phyloP scores from a whole-genome alignment of 805 yeast species.

The Sugiyamaella americana region DNA sequence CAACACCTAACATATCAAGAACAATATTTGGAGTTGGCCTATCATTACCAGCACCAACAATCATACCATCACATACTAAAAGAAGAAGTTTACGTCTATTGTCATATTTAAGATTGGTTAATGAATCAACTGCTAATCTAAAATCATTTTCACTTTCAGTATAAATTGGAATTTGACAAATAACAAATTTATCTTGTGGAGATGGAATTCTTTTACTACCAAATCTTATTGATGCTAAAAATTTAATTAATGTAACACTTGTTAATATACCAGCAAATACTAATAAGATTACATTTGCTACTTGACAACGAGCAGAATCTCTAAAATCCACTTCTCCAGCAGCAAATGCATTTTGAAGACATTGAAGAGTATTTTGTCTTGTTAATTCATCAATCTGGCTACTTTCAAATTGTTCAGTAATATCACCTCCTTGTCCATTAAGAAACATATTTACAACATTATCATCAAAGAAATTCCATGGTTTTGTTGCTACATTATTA shows the following conservation, averaged over 20 bases:
- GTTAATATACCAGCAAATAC: slow-evolving; percentile 35
- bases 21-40: slow-evolving; percentile 50
- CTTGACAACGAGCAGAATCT: slow-evolving; percentile 35
- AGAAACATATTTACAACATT: slow-evolving; percentile 29
- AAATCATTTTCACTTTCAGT: slow-evolving; percentile 53
- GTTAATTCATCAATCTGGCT: slow-evolving; percentile 24
- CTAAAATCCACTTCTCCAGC: slow-evolving; percentile 36
- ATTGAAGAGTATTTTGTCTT: slow-evolving; percentile 27
- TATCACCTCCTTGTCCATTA: slow-evolving; percentile 33
- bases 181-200: slow-evolving; percentile 36
- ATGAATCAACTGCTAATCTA: slow-evolving; percentile 51
- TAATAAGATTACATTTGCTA: slow-evolving; percentile 35
- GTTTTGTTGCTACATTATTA: slow-evolving; percentile 20
- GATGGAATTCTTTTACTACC: slow-evolving; percentile 34
- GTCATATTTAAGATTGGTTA: slow-evolving; percentile 50
- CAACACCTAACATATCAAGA: slow-evolving; percentile 41
- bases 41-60: slow-evolving; percentile 56
- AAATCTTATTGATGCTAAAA: slow-evolving; percentile 35
- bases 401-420: slow-evolving; percentile 28
- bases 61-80: slow-evolving; percentile 55
- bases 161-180: slow-evolving; percentile 42
- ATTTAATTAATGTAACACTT: slow-evolving; percentile 35
- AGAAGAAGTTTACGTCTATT: slow-evolving; percentile 50
- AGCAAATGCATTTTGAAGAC: slow-evolving; percentile 33
- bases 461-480: slow-evolving; percentile 33